Evolutionary conservation across 345 rosid genomes (phyloP), one percentile per base, ranked within the genome.

Genomic region (Cardiospermum halicacabum): DNA sequence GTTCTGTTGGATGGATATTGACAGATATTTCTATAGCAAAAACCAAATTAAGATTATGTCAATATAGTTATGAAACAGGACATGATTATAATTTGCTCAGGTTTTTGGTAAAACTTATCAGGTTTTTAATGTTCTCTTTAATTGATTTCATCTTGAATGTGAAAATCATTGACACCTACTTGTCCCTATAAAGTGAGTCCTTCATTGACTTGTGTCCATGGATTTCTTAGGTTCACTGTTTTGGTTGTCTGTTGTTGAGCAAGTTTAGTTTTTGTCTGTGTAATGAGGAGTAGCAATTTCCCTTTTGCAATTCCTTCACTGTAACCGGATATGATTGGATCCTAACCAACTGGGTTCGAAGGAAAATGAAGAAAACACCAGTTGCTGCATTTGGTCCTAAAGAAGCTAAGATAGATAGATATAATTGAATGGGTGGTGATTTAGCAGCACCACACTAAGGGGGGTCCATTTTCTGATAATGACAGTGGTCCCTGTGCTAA

Each of bases 71-170:
- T 5, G 40, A 27, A 28, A 21, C 21, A 11, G 6, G 53, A 16
- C 53, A 11, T 65, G 69, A 61, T 18, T 28, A 54, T 54, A 53
- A 37, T 51, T 51, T 65, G 39, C 60, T 54, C 11, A 18, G 50
- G 15, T 64, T 7, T 27, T 11, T 10, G 62, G 19, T 27, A 47
- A 18, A 47, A 54, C 18, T 39, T 63, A 18, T 43, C 19, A 43
- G 21, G 4, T 43, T 43, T 45, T 62, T 56, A 64, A 36, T 67
- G 72, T 53, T 27, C 70, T 31, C 40, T 5, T 1, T 27, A 5
- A 18, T 2, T 39, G 12, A 39, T 3, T 28, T 2, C 39, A 8
- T 9, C 43, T 51, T n/a, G 32, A 51, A 51, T 34, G 13, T 16
- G 3, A 27, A 16, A 16, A 50, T 26, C 50, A 16, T 55, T n/a